Base-by-base conservation (phyloP, 306 rosid genomes). In the Corylus heterophylla region DNA sequence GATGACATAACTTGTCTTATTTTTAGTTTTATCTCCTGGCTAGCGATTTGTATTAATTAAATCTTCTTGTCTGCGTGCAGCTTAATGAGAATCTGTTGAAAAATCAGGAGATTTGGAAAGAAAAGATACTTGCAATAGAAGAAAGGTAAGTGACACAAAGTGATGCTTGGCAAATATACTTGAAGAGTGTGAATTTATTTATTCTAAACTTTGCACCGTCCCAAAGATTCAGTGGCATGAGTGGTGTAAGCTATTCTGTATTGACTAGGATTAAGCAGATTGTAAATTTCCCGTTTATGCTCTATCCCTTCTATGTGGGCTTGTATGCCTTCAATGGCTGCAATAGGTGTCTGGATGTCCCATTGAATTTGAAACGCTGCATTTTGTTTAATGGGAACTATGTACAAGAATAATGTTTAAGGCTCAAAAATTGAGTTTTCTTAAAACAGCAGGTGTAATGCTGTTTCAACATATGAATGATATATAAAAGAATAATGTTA, bases 51-150 rank as follows among this genome's bases (percentile, higher is more conserved):
- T 45, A 59, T 45, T 56, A 55, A 58, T 61, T 73, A 31, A 14
- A 64, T 82, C 25, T 75, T 73, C 69, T 64, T 59, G 54, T 74
- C 74, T 81, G 29, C 71, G 6, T 89, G 88, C 94, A 95, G 99
- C 91, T 93, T 79, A 93, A 95, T 77, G 99, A 92, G 80, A 92
- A 90, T 83, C 94, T 95, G 63, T 66, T 87, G 83, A 90, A 91
- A 80, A 93, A 95, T 76, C 88, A 86, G 87, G 97, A 92, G 83
- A 85, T 87, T 73, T 95, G 97, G 96, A 84, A 89, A 82, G 79
- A 87, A 31, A 95, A 92, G 89, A 62, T 91, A 64, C 78, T 29
- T 73, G 90, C 86, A 85, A 85, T 89, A 76, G 99, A 91, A 87
- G 90, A 87, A 78, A 95, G 97, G 98, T 93, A 79, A 67, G 50